Base-by-base conservation (phyloP, 768 basidiomycete genomes). In the Lentinula raphanica region DNA sequence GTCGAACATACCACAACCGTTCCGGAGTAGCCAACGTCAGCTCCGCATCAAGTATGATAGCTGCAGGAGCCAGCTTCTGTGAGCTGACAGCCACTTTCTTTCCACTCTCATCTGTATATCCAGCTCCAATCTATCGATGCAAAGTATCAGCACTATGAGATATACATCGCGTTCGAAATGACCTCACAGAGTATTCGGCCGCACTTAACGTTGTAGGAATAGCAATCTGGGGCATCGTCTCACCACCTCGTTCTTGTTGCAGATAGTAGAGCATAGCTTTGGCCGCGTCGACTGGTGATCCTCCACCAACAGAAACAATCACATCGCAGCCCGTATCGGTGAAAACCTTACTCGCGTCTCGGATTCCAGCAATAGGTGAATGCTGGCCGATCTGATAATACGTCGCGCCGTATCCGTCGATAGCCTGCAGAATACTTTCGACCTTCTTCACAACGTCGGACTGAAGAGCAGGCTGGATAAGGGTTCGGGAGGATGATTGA, bases 171-270 rank as follows among this genome's bases (percentile, higher is more conserved):
- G 44, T 19, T n/a, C 42, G 19, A 44, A 6, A 19, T 23, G 9
- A 12, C 65, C 79, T 55, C 59, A 86, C 87, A 35, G 79, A 79
- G 66, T 88, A 89, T 66, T 90, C 90, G 8, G 88, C 88, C 1
- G 88, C 88, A 63, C 87, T 90, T 35, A 92, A 73, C 4, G 90
- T 91, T 6, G 90, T 93, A 0, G 91, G 91, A 58, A 92, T 85
- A 15, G 90, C 87, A 51, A 93, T 88, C 63, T 91, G 89, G 19
- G 71, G 76, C 49, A 82, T 69, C 49, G 78, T 83, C 4, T 71
- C 70, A 0, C 79, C 82, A 1, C 81, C 83, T 2, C 63, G 69
- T 59, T 85, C 81, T 59, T 85, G 70, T 62, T 87, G 83, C 31
- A 85, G 71, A 51, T 81, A 77, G 67, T 84, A 86, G 7, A 87